Evolutionary conservation across 1,284 basidiomycete genomes (phyloP), one percentile per base, ranked within the genome.

Genomic region (Phylloporus sp.): DNA sequence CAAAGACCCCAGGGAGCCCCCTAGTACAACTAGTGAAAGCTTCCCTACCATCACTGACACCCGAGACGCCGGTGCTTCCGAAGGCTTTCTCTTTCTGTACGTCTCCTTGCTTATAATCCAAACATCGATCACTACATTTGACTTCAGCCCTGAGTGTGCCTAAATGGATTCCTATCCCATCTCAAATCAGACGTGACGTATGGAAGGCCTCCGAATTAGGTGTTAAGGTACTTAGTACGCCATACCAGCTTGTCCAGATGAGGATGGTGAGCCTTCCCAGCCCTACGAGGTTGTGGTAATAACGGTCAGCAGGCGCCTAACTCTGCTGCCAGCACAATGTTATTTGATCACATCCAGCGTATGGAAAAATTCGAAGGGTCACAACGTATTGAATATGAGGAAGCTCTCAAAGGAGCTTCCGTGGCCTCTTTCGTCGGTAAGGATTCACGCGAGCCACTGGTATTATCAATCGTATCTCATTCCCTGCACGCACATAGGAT

Each of bases 301-400:
- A 13, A 8, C 10, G 15, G 12, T 24, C n/a, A 26, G 11, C 12
- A 50, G 47, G 47, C 17, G 5, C 47, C 34, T 4, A 29, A 58
- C 6, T 13, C 51, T 26, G 37, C 18, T 13, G 34, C n/a, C 12
- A n/a, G n/a, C 13, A 32, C 61, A 1, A 69, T 70, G 69, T 59
- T 69, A 26, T 61, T 37, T 8, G 59, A 69, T 22, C 70, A 71
- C 20, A 42, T 69, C 24, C 39, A 28, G 24, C 57, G 68, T 7
- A 69, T 71, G 57, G 17, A 65, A 28, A 57, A 55, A 6, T 8
- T 60, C 10, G 65, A 69, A 6, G 34, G 26, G 2, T 24, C 54
- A 8, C 22, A 40, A 1, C 64, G 58, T 10, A 24, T 51, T 0
- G 58, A 60, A 22, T 68, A 68, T 3, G 54, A 60, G 37, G 15